Evolutionary conservation across 352 stramenopile species (phyloP).

Genomic region (Pythium sukuiense): DNA sequence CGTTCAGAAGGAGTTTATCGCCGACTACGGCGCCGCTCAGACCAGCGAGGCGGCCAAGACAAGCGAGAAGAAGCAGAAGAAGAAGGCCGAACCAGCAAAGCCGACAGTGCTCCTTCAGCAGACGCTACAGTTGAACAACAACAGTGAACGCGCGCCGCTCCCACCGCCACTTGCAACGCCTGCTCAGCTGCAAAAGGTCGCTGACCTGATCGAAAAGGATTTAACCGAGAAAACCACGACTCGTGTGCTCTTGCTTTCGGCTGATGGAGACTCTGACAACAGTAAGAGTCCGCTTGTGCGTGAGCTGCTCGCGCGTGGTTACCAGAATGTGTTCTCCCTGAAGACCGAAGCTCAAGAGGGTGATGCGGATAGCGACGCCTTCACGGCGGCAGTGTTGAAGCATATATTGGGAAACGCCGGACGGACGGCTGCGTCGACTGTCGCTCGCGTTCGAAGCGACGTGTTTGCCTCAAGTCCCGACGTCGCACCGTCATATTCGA

Average conservation of each 20-base stretch:
- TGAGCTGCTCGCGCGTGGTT: not conserved
- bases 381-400: not conserved
- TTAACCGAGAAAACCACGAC: not conserved
- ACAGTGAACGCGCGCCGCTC: not conserved
- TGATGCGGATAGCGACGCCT: not conserved
- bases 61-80: slow-evolving; percentile 1
- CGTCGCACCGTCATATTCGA: not conserved
- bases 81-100: slow-evolving; percentile 1
- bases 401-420: not conserved
- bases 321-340: slow-evolving; percentile 10
- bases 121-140: not conserved
- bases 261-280: not conserved
- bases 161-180: not conserved
- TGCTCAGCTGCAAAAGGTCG: not conserved
- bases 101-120: not conserved
- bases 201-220: not conserved
- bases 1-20: slow-evolving; percentile 36
- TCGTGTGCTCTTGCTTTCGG: not conserved
- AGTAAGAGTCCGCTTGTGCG: not conserved
- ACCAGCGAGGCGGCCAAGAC: not conserved
- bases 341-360: not conserved
- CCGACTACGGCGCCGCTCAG: slow-evolving; percentile 4
- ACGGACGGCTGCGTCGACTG: not conserved
- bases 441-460: not conserved
- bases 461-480: not conserved